Evolutionary conservation across 805 yeast species (phyloP), one percentile per base, ranked within the genome.

Genomic region (Nakazawaea ernobii): DNA sequence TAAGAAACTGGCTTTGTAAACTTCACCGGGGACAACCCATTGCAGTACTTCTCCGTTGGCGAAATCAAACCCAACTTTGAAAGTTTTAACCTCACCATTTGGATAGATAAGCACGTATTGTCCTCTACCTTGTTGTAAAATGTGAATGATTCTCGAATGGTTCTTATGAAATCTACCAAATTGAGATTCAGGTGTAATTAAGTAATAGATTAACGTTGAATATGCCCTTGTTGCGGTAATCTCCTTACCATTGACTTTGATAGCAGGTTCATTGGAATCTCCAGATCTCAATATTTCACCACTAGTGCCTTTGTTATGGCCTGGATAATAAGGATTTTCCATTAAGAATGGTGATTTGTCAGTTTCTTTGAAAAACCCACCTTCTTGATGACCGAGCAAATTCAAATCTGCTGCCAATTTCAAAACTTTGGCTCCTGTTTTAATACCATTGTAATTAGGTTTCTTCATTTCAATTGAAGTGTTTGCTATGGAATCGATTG

Each of bases 1-100:
- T 24, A 76, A 46, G 54, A 74, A 79, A 42, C 80, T 73, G 4
- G 82, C 82, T 56, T 79, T 79, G 63, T 73, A 79, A 15, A 73
- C 76, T 10, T 75, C 82, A 1, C 82, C 80, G 9, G 80, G 81
- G n/a, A 79, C 83, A 6, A 79, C 81, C 83, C 83, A 79, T 57
- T 79, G 84, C 38, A 74, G 65, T 4, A 72, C 64, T 56, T 77
- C 81, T 6, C 80, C 80, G 10, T 60, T 60, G 0, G 60, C 58
- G 32, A 67, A 60, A 51, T 76, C 68, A 51, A 76, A 75, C 0
- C 84, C 84, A 27, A 77, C 83, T 20, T 65, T 67, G 55, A 78
- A 79, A 1, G 76, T 63, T 48, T 74, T 73, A 15, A 79, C 59
- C 2, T 49, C 49, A 1, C 82, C 82, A 51, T 74, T 67, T 4